These are phyloP conservation scores for Chromosphaera perkinsii DNA, from an alignment of 208 protist genomes.

Conservation along the genomic window DNA sequence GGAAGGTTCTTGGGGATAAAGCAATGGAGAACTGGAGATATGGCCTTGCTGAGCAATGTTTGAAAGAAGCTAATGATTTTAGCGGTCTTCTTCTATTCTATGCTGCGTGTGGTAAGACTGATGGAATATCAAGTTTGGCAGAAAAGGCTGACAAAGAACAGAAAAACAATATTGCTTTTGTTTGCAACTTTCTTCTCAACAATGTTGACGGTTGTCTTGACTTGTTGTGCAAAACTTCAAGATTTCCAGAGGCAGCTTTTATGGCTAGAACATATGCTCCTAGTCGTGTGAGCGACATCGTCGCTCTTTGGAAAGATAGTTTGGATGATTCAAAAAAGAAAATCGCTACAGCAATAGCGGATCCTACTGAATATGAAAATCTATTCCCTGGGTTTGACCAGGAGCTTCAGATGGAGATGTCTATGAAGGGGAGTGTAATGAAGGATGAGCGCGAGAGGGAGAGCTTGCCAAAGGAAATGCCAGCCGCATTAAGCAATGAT, in stretches of 20 bases:
- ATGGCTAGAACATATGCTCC: slow-evolving; percentile 38
- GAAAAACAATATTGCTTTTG: slow-evolving; percentile 38
- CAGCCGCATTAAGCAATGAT: too few species aligned
- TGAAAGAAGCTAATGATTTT: slow-evolving; percentile 30
- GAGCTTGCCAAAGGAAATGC: too few species aligned
- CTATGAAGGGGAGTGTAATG: too few species aligned
- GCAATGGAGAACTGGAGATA: slow-evolving; percentile 26
- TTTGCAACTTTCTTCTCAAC: slow-evolving; percentile 18
- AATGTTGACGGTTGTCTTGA: slow-evolving; percentile 27
- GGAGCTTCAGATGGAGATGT: neutral
- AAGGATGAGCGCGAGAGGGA: too few species aligned
- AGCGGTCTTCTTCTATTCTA: slow-evolving; percentile 33
- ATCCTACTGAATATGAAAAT: slow-evolving; percentile 37
- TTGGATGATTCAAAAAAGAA: slow-evolving; percentile 4
- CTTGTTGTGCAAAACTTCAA: slow-evolving; percentile 13
- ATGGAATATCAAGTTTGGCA: slow-evolving; percentile 15
- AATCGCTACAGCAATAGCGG: slow-evolving; percentile 16
- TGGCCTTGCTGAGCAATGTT: slow-evolving; percentile 22
- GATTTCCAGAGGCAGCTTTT: slow-evolving; percentile 34
- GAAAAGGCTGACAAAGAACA: neutral
- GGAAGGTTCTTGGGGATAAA: slow-evolving; percentile 32
- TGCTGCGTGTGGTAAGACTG: slow-evolving; percentile 19
- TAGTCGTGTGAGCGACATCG: neutral
- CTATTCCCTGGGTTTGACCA: slow-evolving; percentile 31
- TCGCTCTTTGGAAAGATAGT: slow-evolving; percentile 21